A percentile compares a stretch with the other conserved stretches of the same genome.
Conservation (phyloP, 352 stramenopile species). For the Pythium biforme region DNA sequence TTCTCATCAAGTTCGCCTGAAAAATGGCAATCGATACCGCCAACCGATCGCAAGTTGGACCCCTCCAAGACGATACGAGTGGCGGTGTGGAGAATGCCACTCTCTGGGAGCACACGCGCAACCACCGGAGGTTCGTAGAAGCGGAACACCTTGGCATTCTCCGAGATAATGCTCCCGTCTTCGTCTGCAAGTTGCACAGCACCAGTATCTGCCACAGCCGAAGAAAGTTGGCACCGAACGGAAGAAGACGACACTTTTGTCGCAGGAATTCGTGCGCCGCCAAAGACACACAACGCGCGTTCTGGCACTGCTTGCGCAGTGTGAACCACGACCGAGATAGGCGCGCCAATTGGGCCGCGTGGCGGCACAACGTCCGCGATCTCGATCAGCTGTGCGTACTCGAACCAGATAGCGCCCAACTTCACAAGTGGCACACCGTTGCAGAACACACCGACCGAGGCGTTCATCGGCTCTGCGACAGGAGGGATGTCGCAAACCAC, state of each 20-base stretch:
- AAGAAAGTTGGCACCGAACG: slow-evolving; percentile 6
- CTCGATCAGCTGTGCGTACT: slow-evolving; percentile 14
- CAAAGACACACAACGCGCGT: slow-evolving; percentile 13
- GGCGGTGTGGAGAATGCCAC: slow-evolving; percentile 15
- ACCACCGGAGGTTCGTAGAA: slow-evolving; percentile 18
- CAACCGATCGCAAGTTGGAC: slow-evolving; percentile 12
- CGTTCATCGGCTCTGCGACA: slow-evolving; percentile 12
- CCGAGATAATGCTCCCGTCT: slow-evolving; percentile 13
- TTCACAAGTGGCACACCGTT: not conserved
- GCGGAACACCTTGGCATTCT: slow-evolving; percentile 22
- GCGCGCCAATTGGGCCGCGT: not conserved
- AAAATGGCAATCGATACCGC: slow-evolving; percentile 17
- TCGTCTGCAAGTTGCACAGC: slow-evolving; percentile 10
- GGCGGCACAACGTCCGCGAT: slow-evolving; percentile 6
- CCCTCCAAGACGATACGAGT: slow-evolving; percentile 21
- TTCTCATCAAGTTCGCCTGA: not conserved
- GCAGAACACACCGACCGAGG: slow-evolving; percentile 14
- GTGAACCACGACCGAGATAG: slow-evolving; percentile 4
- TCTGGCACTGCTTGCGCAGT: not conserved
- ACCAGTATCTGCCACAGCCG: not conserved
- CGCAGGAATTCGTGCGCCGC: not conserved
- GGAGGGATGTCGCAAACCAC: slow-evolving; percentile 10
- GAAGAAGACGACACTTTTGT: not conserved
- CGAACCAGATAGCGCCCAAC: slow-evolving; percentile 3
- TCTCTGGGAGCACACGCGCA: slow-evolving; percentile 3